These are phyloP conservation scores for Pleurotus eryngii DNA, from an alignment of 768 basidiomycete genomes.

Conservation along the genomic window DNA sequence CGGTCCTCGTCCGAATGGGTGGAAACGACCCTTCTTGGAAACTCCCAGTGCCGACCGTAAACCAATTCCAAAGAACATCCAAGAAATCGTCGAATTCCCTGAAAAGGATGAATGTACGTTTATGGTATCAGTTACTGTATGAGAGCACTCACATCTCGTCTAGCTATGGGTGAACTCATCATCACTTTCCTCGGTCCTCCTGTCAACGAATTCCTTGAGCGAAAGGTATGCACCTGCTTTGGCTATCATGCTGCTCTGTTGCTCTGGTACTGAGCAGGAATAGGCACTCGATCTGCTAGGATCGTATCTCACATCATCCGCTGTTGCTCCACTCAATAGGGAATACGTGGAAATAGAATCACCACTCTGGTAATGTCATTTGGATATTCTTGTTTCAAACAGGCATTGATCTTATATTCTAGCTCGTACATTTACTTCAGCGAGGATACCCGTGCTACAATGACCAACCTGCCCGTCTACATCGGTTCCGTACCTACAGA, in stretches of 20 bases:
- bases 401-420: neutral
- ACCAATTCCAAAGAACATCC: slow-evolving; percentile 47
- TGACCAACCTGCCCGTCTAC: slow-evolving; percentile 72
- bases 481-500: slow-evolving; percentile 82
- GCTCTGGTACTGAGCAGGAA: neutral
- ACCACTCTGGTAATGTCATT: slow-evolving; percentile 68
- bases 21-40: slow-evolving; percentile 95
- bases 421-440: slow-evolving; percentile 87
- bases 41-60: slow-evolving; percentile 67
- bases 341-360: slow-evolving; percentile 90
- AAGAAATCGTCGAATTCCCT: slow-evolving; percentile 83
- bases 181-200: slow-evolving; percentile 80
- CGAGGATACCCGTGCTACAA: slow-evolving; percentile 70
- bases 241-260: neutral
- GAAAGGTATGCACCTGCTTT: slow-evolving; percentile 44
- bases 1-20: slow-evolving; percentile 70
- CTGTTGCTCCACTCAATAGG: slow-evolving; percentile 81
- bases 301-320: slow-evolving; percentile 85
- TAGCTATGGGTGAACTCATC: slow-evolving; percentile 76
- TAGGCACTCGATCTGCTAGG: slow-evolving; percentile 83
- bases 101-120: slow-evolving; percentile 86
- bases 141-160: neutral
- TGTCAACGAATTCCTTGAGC: slow-evolving; percentile 65
- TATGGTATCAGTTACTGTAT: neutral
- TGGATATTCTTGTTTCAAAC: neutral